phyloP scores from a whole-genome alignment of 148 eudicot species.

The Rhododendron ovatum region DNA sequence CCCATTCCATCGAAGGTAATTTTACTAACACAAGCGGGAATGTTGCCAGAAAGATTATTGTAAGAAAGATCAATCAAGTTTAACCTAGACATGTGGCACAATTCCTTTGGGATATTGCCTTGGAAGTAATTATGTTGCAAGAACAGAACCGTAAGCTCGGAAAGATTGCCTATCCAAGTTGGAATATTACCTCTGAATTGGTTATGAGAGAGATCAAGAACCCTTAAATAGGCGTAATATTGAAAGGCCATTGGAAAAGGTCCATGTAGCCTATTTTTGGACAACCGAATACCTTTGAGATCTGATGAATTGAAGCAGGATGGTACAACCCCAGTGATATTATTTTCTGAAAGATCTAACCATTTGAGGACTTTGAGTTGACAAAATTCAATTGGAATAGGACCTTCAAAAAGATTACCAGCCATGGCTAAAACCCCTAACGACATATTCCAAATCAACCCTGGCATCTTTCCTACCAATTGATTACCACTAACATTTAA shows the following conservation, averaged over 20 bases:
- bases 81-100: not conserved
- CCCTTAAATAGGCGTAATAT: no score
- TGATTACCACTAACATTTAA: not conserved
- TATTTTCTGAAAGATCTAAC: not conserved
- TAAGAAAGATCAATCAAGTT: not conserved
- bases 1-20: no score
- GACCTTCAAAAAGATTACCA: conserved; percentile 1
- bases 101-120: not conserved
- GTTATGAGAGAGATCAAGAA: not conserved
- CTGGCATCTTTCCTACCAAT: no score
- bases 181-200: not conserved
- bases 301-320: no score
- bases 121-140: not conserved
- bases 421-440: not conserved
- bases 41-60: not conserved
- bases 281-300: not conserved
- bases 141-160: not conserved
- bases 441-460: not conserved
- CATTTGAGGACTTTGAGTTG: fast-evolving
- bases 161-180: not conserved
- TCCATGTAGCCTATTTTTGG: not conserved
- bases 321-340: not conserved
- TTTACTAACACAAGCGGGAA: not conserved
- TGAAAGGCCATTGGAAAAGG: not conserved
- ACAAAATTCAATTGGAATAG: not conserved